Evolutionary conservation across 1,139 yeast species (phyloP).

Genomic region (Diutina catenulata): DNA sequence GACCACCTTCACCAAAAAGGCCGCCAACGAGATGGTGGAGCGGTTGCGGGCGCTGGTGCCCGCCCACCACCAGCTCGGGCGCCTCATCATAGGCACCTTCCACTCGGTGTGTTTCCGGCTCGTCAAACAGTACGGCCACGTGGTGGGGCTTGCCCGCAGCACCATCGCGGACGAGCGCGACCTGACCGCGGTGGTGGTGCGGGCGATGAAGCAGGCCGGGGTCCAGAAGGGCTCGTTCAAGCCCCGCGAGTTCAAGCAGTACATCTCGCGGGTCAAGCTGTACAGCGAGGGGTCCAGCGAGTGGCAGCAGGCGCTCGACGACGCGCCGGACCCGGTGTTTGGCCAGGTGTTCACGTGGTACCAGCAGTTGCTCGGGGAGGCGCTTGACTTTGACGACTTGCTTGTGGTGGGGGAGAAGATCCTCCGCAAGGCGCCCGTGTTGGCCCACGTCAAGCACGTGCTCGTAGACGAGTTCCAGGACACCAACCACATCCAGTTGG

Average conservation of each 20-base stretch:
- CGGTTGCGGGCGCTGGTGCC: conserved; percentile 24
- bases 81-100: conserved; percentile 69
- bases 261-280: conserved; percentile 18
- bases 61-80: conserved; percentile 23
- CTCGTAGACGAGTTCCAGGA: conserved; percentile 94
- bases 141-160: conserved; percentile 36
- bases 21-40: conserved; percentile 72
- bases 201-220: background rate
- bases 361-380: conserved; percentile 34
- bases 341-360: conserved; percentile 18
- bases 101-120: conserved; percentile 67
- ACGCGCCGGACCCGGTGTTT: background rate
- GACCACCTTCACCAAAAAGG: conserved; percentile 85
- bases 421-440: conserved; percentile 30
- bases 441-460: conserved; percentile 50
- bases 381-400: conserved; percentile 78
- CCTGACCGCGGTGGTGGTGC: conserved; percentile 3
- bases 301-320: background rate
- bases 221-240: conserved; percentile 21
- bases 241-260: conserved; percentile 24
- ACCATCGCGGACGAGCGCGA: conserved; percentile 63
- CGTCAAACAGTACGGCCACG: conserved; percentile 42
- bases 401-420: conserved; percentile 43
- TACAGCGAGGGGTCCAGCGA: conserved; percentile 7
- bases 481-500: conserved; percentile 67